These are phyloP conservation scores for Alternaria sp. DNA, from an alignment of 2,329 filamentous ascomycete species.

Conservation along the genomic window DNA sequence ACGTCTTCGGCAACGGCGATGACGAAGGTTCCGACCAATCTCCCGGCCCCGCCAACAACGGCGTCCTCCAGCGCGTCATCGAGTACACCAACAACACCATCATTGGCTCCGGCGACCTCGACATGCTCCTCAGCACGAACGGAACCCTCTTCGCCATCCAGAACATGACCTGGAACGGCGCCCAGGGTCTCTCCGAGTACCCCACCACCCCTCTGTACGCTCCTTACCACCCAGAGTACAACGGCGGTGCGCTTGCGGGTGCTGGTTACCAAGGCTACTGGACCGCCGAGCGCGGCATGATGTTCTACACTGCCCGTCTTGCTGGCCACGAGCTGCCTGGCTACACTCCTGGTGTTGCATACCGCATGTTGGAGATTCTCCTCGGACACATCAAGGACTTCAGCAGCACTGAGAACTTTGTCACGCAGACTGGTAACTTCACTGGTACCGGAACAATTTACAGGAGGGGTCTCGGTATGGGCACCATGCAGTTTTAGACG, in stretches of 20 bases:
- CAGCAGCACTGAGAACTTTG: constrained; percentile 43
- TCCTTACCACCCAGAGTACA: constrained; percentile 54
- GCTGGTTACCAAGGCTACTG: constrained; percentile 52
- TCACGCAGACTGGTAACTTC: constrained; percentile 43
- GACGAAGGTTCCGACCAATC: constrained; percentile 42
- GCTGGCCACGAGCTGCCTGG: constrained; percentile 54
- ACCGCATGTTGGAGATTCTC: constrained; percentile 52
- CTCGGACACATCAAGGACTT: constrained; percentile 49
- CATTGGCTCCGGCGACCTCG: constrained; percentile 57
- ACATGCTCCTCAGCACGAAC: constrained; percentile 58
- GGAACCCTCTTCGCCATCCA: constrained; percentile 60
- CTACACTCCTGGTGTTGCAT: constrained; percentile 52
- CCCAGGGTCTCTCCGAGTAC: constrained; percentile 53
- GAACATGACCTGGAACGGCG: constrained; percentile 61
- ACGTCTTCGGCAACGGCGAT: constrained; percentile 51
- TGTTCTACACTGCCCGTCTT: constrained; percentile 52
- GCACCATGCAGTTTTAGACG: neutral
- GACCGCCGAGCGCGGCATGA: constrained; percentile 53
- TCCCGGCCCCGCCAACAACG: constrained; percentile 47
- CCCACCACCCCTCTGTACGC: constrained; percentile 52
- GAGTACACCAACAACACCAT: constrained; percentile 60
- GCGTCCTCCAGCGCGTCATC: constrained; percentile 56
- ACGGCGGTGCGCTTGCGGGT: constrained; percentile 48
- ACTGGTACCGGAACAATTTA: constrained; percentile 40
- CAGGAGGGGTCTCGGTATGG: constrained; percentile 6